These are phyloP conservation scores for Daldinia eschscholtzii DNA, from an alignment of 2,329 filamentous ascomycete genomes.

Conservation along the genomic window DNA sequence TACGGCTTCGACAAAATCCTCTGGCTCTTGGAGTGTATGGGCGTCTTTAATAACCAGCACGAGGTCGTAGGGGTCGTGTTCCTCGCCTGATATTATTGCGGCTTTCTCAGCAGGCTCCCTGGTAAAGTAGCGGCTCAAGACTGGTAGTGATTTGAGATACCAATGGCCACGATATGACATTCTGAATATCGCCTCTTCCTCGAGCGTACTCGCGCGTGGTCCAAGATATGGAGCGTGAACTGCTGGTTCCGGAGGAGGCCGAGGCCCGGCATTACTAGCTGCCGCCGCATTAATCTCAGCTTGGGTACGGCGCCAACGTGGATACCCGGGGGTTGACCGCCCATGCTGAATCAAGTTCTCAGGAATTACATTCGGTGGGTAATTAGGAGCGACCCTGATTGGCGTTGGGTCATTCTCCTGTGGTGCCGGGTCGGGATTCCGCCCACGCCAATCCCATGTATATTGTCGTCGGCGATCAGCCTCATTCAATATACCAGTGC, in stretches of 20 bases:
- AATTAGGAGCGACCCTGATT: not conserved
- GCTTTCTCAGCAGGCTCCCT: not conserved
- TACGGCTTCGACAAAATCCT: not conserved
- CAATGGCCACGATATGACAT: not conserved
- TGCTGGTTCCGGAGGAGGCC: not conserved
- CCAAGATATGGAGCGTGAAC: not conserved
- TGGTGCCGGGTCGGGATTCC: too few species aligned
- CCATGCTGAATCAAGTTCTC: not conserved
- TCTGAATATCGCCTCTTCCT: not conserved
- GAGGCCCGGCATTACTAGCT: not conserved
- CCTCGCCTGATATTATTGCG: not conserved
- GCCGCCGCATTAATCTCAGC: not conserved
- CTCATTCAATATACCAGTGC: too few species aligned
- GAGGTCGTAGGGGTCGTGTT: not conserved
- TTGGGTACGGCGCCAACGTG: not conserved
- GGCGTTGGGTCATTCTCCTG: too few species aligned
- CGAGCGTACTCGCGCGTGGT: not conserved
- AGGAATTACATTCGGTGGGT: not conserved
- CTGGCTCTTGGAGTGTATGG: not conserved
- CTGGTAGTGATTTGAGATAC: not conserved
- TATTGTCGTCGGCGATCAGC: too few species aligned
- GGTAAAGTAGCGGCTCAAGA: not conserved
- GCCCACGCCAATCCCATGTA: too few species aligned
- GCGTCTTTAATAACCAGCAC: conserved; percentile 5
- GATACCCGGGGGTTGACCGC: not conserved